These are phyloP conservation scores for Ilex paraguariensis DNA, from an alignment of 305 asterid species.

Conservation along the genomic window DNA sequence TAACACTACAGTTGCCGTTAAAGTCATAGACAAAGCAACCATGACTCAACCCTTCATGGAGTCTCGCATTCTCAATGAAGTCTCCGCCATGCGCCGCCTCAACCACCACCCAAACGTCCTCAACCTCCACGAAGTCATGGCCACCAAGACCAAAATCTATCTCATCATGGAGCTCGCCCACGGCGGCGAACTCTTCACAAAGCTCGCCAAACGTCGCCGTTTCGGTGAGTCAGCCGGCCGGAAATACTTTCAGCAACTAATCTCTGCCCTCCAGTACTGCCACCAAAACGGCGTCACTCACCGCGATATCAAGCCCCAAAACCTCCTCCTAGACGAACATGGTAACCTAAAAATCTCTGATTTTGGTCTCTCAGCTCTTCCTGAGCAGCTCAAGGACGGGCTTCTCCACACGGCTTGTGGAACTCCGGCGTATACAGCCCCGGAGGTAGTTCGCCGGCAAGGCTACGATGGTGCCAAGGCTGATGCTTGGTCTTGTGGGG, in stretches of 20 bases:
- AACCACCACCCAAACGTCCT: slow-evolving; percentile 74
- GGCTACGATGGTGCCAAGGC: slow-evolving; percentile 87
- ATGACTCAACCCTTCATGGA: slow-evolving; percentile 51
- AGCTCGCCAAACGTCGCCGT: slow-evolving; percentile 50
- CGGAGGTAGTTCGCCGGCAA: slow-evolving; percentile 60
- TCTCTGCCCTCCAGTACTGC: slow-evolving; percentile 76
- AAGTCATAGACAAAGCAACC: slow-evolving; percentile 57
- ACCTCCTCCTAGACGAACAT: slow-evolving; percentile 60
- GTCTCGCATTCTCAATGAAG: slow-evolving; percentile 65
- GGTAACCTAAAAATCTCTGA: slow-evolving; percentile 65
- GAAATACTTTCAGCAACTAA: slow-evolving; percentile 55
- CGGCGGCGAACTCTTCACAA: slow-evolving; percentile 72
- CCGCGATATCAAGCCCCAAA: slow-evolving; percentile 89
- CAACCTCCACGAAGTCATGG: slow-evolving; percentile 75
- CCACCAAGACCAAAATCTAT: slow-evolving; percentile 71
- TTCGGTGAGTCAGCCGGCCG: slow-evolving; percentile 56
- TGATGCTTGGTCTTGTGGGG: slow-evolving; percentile 97
- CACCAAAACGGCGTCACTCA: slow-evolving; percentile 76
- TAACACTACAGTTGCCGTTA: slow-evolving; percentile 49
- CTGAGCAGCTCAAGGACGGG: slow-evolving; percentile 57
- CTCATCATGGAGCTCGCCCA: slow-evolving; percentile 85
- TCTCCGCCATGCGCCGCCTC: slow-evolving; percentile 85
- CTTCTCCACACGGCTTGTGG: slow-evolving; percentile 76
- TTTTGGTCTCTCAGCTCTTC: slow-evolving; percentile 83
- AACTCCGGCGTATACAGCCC: slow-evolving; percentile 90